Base-by-base conservation (phyloP, 2,329 filamentous ascomycete genomes). In the Fusarium sp. region DNA sequence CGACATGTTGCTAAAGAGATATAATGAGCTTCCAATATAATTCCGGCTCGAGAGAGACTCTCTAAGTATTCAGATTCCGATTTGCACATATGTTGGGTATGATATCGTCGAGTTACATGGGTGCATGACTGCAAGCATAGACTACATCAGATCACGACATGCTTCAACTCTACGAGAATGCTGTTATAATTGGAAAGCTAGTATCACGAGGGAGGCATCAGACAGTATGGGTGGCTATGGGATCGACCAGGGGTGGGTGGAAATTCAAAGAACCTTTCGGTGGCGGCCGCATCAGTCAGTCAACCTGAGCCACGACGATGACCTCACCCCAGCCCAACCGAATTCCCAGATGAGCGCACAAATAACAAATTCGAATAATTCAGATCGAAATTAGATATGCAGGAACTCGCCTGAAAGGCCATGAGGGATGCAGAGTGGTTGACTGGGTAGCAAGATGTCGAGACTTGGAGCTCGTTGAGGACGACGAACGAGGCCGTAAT, bases 141-240 rank as follows among this genome's bases (percentile, higher is more conserved):
- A 41, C 37, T 37, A 20, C 9, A 16, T 18, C 8, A 46, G 6
- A 44, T 53, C 38, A 53, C 23, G 34, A 53, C 31, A 31, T 26
- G 30, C 20, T 4, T 56, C 62, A 70, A 67, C 66, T 52, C 62
- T 63, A 69, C 13, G 34, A 13, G 4, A 15, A 30, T 33, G 36
- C n/a, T 9, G 44, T 26, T 18, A 37, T 20, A 11, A 26, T 6
- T 13, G 41, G 37, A 45, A 16, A 53, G 16, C 10, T 4, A 2
- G 8, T 6, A 50, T 50, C 47, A 28, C 3, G 33, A 15, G 18
- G 23, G 1, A 8, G 3, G 6, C 6, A 33, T 10, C 4, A 5
- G 2, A 2, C 2, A 8, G n/a, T 12, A 13, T 31, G 30, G 5
- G 16, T 46, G 31, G n/a, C 4, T 8, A 45, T 12, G 37, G 16